These are phyloP conservation scores for Nadsonia commutata DNA, from an alignment of 1,139 yeast species.

Conservation along the genomic window DNA sequence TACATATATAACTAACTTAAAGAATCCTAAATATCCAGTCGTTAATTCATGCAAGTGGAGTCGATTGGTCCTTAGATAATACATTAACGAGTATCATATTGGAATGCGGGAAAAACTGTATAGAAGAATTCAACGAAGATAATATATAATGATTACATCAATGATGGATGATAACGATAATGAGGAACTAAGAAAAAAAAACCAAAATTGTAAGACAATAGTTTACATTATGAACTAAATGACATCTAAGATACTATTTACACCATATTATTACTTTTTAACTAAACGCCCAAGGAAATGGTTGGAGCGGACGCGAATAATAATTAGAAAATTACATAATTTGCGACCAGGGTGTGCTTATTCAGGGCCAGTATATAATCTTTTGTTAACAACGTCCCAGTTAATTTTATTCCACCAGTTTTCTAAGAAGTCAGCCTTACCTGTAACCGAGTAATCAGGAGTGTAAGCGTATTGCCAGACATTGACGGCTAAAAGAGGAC, in stretches of 20 bases:
- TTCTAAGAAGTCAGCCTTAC: conserved; percentile 58
- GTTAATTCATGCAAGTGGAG: background rate
- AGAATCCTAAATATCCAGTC: no score
- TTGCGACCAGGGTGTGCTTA: background rate
- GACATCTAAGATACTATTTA: background rate
- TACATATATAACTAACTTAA: no score
- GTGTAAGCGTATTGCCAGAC: conserved; percentile 84
- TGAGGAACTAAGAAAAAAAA: no score
- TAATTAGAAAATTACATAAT: no score
- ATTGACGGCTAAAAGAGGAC: conserved; percentile 69
- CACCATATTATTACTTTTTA: background rate
- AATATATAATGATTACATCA: background rate
- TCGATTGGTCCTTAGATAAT: background rate
- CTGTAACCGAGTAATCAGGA: conserved; percentile 68
- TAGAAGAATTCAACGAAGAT: background rate
- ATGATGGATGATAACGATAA: no score
- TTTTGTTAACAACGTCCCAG: conserved; percentile 56
- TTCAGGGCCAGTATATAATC: conserved; percentile 14
- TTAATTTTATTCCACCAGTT: conserved; percentile 68
- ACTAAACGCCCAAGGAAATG: no score
- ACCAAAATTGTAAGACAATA: no score
- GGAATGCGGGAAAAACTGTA: background rate
- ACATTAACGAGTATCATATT: background rate
- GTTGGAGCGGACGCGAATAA: no score
- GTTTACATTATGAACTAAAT: no score